Evolutionary conservation across 176 grass and related monocot species (phyloP).

Genomic region (Carex myosuroides): DNA sequence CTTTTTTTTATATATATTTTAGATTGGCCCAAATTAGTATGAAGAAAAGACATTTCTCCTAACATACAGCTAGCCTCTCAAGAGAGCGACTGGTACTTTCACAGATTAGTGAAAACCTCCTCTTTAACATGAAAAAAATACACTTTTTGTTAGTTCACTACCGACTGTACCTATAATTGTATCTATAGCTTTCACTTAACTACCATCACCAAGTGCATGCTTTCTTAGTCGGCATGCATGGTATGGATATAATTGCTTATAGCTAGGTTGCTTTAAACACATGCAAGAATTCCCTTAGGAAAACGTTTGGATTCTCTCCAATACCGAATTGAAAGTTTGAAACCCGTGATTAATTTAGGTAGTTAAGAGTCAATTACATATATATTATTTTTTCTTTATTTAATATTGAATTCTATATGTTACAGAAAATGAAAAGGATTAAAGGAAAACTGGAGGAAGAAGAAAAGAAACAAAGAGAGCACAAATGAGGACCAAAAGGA

Average conservation of each 20-base stretch:
- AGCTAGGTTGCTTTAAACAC: neutral
- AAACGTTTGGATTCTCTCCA: neutral
- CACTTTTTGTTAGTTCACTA: neutral
- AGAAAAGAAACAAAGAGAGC: neutral
- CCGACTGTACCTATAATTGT: neutral
- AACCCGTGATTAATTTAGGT: neutral
- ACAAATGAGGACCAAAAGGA: neutral
- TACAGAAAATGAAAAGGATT: neutral
- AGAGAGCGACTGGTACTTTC: constrained; percentile 12
- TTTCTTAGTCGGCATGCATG: neutral
- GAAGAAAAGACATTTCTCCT: constrained; percentile 15
- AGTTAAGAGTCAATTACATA: neutral
- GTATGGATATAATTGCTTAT: neutral
- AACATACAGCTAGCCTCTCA: constrained; percentile 16
- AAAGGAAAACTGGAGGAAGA: neutral
- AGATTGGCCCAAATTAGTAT: neutral
- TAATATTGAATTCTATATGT: neutral
- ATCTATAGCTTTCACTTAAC: neutral
- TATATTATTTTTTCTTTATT: neutral
- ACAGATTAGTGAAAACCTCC: neutral
- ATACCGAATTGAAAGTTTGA: neutral
- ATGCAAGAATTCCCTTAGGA: neutral
- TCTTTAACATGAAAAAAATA: neutral
- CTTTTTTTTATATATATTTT: neutral
- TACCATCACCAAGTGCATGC: neutral